phyloP scores from a whole-genome alignment of 1,284 basidiomycete species.

The Rhodotorula sp. region DNA sequence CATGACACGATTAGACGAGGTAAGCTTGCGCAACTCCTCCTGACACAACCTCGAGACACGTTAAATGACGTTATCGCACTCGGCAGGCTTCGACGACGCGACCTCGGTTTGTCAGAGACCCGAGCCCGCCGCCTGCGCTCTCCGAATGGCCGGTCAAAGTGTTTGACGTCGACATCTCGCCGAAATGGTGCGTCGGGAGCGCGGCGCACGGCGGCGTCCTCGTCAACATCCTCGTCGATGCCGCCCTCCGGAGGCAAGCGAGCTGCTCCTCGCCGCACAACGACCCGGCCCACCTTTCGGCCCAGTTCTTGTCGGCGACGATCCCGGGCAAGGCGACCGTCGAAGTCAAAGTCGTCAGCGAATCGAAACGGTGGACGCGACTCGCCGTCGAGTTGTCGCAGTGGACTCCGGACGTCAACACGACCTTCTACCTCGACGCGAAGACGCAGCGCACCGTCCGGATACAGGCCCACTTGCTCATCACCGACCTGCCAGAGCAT shows the following conservation, averaged over 20 bases:
- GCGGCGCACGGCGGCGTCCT: slow-evolving; percentile 37
- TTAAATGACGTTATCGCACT: neutral
- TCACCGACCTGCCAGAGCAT: slow-evolving; percentile 10
- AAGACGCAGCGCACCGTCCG: slow-evolving; percentile 4
- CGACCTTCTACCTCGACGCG: neutral
- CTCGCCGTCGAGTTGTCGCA: slow-evolving; percentile 35
- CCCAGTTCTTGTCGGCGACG: slow-evolving; percentile 30
- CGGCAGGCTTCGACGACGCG: slow-evolving; percentile 2
- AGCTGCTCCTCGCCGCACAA: slow-evolving; percentile 9
- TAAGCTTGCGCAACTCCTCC: neutral
- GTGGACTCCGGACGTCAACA: slow-evolving; percentile 15
- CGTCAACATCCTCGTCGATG: slow-evolving; percentile 21
- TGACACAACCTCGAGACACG: neutral
- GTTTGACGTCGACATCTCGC: slow-evolving; percentile 9
- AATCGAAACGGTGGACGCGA: slow-evolving; percentile 33
- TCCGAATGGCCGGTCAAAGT: slow-evolving; percentile 1
- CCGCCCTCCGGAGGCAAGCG: slow-evolving; percentile 20
- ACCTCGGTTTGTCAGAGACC: neutral
- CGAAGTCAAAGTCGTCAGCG: slow-evolving; percentile 19
- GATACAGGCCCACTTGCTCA: slow-evolving; percentile 27
- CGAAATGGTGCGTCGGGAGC: slow-evolving; percentile 25
- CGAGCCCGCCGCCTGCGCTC: slow-evolving; percentile 6
- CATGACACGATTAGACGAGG: neutral
- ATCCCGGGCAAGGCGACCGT: slow-evolving; percentile 16
- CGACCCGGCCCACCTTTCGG: slow-evolving; percentile 30